These are phyloP conservation scores for Hymenotorrendiella dingleyae DNA, from an alignment of 2,329 filamentous ascomycete genomes.

Conservation along the genomic window DNA sequence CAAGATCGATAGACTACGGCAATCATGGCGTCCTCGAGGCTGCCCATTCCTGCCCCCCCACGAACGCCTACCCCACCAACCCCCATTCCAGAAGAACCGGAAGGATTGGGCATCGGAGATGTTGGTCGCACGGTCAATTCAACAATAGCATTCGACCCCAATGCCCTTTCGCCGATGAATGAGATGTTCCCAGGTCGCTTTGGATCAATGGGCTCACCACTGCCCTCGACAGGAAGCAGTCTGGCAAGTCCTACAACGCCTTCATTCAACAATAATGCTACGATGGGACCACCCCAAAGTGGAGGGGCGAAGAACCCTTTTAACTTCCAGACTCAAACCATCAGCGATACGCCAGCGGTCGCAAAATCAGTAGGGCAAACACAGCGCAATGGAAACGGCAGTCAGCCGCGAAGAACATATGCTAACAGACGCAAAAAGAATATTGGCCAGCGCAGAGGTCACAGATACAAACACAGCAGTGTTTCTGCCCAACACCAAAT, in stretches of 20 bases:
- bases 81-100: slow-evolving; percentile 35
- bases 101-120: slow-evolving; percentile 21
- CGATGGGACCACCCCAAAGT: slow-evolving; percentile 12
- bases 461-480: slow-evolving; percentile 97
- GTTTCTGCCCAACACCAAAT: slow-evolving; percentile 86
- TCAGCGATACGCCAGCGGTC: slow-evolving; percentile 62
- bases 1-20: slow-evolving; percentile 9
- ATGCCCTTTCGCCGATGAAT: slow-evolving; percentile 41
- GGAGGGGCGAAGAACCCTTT: slow-evolving; percentile 60
- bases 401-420: slow-evolving; percentile 6
- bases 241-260: slow-evolving; percentile 3
- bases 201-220: slow-evolving; percentile 31
- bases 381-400: slow-evolving; percentile 5
- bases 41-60: slow-evolving; percentile 54
- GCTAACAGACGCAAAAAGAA: slow-evolving; percentile 48
- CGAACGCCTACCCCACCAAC: slow-evolving; percentile 60
- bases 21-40: slow-evolving; percentile 52
- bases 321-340: slow-evolving; percentile 84
- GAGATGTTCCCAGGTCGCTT: slow-evolving; percentile 28
- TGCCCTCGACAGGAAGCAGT: slow-evolving; percentile 22
- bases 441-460: slow-evolving; percentile 84
- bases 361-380: slow-evolving; percentile 56
- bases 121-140: slow-evolving; percentile 22
- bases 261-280: slow-evolving; percentile 5
- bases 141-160: slow-evolving; percentile 35